A percentile compares a stretch with the other conserved stretches of the same genome.
These are phyloP conservation scores for Sporothrix phasma DNA, from an alignment of 2,329 filamentous ascomycete species.

Conservation along the genomic window DNA sequence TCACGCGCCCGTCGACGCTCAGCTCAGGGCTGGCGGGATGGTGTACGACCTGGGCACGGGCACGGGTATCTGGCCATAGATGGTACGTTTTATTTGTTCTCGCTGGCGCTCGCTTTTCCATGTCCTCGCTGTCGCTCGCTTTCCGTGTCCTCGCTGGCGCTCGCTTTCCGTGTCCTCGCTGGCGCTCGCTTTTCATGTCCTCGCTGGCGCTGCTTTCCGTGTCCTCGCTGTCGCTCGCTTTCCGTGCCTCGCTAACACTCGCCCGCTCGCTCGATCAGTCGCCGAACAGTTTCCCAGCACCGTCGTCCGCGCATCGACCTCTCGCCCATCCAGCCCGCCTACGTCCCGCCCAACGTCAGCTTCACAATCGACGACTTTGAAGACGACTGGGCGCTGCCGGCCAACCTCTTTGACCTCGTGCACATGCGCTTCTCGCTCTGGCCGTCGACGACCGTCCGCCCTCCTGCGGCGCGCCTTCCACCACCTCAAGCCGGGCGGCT, in stretches of 20 bases:
- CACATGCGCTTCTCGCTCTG: constrained; percentile 39
- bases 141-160: not conserved
- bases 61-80: constrained; percentile 42
- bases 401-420: constrained; percentile 38
- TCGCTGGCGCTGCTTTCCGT: not conserved
- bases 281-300: constrained; percentile 37
- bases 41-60: constrained; percentile 43
- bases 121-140: not conserved
- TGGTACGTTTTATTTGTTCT: not conserved
- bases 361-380: constrained; percentile 45
- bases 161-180: not conserved
- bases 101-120: not conserved
- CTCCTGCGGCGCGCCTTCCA: constrained; percentile 35
- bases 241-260: not conserved
- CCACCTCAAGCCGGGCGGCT: constrained; percentile 43
- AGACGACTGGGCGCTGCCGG: constrained; percentile 39
- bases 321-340: constrained; percentile 43
- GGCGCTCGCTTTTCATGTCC: not conserved
- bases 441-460: constrained; percentile 33
- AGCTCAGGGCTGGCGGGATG: constrained; percentile 30
- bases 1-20: constrained; percentile 33
- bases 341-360: constrained; percentile 41
- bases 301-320: constrained; percentile 38
- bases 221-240: not conserved
- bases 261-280: no score